These are phyloP conservation scores for Pichia sp. DNA, from an alignment of 1,139 yeast species.

Conservation along the genomic window DNA sequence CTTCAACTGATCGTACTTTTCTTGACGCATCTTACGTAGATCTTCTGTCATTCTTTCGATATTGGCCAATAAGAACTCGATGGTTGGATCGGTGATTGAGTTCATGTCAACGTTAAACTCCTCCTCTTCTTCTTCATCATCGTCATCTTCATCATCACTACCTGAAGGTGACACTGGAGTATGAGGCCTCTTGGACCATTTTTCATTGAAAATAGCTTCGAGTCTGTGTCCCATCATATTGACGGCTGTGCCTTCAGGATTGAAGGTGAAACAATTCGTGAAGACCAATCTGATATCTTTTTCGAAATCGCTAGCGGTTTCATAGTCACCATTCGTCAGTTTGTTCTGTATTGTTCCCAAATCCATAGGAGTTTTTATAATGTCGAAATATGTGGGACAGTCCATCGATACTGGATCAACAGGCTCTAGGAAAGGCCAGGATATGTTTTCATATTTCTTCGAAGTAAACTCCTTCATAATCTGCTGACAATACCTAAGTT, in stretches of 20 bases:
- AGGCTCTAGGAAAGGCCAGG: conserved; percentile 88
- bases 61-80: conserved; percentile 83
- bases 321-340: conserved; percentile 80
- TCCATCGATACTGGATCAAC: conserved; percentile 94
- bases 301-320: conserved; percentile 84
- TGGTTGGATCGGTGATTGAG: conserved; percentile 83
- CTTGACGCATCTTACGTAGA: conserved; percentile 72
- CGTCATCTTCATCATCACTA: conserved; percentile 42
- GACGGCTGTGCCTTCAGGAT: conserved; percentile 94
- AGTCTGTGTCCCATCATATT: conserved; percentile 91
- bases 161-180: conserved; percentile 60
- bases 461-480: conserved; percentile 76
- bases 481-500: conserved; percentile 79
- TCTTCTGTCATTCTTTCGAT: conserved; percentile 81
- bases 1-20: conserved; percentile 36
- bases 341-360: conserved; percentile 79
- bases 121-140: conserved; percentile 38
- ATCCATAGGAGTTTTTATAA: conserved; percentile 93
- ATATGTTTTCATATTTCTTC: conserved; percentile 78
- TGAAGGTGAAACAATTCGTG: conserved; percentile 83
- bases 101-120: conserved; percentile 69
- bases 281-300: conserved; percentile 78
- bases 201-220: conserved; percentile 79
- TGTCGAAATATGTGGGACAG: conserved; percentile 82
- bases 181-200: conserved; percentile 87